Conservation (phyloP, 2,329 filamentous ascomycete species). For the Fusarium robinianum region DNA sequence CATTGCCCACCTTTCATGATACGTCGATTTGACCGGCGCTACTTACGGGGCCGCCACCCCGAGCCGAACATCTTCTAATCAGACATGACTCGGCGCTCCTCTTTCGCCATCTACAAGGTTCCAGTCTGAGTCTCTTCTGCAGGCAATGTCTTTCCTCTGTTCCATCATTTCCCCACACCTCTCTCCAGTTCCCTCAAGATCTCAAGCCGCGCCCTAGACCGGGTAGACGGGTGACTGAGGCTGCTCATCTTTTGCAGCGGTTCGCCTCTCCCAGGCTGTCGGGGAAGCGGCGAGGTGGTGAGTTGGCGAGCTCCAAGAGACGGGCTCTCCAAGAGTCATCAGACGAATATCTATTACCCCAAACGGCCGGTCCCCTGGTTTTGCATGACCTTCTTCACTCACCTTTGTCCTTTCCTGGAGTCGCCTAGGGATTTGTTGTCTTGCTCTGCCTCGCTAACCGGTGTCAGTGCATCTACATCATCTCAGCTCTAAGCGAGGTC, state of each 20-base stretch:
- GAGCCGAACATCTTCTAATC: conserved; percentile 16
- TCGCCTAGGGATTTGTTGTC: no score
- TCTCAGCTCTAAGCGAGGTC: conserved; percentile 1
- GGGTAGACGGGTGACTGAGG: conserved; percentile 12
- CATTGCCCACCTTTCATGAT: conserved; percentile 4
- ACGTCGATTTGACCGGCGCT: conserved; percentile 4
- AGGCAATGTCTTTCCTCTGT: not conserved
- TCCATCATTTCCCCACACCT: conserved; percentile 8
- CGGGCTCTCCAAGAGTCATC: conserved; percentile 1
- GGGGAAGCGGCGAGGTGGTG: not conserved
- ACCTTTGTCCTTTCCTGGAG: no score
- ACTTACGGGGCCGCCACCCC: conserved; percentile 1
- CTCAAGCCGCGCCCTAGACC: not conserved
- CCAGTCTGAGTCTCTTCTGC: not conserved
- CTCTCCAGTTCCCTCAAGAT: not conserved
- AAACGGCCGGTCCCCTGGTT: no score
- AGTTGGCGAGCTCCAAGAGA: conserved; percentile 1
- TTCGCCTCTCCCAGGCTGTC: conserved; percentile 2
- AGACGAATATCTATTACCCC: conserved; percentile 2
- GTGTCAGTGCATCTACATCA: conserved; percentile 8
- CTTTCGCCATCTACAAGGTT: conserved; percentile 4
- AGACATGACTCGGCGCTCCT: conserved; percentile 24
- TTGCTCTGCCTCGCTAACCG: conserved; percentile 1
- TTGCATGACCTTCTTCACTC: no score
- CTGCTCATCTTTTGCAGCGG: conserved; percentile 8